Evolutionary conservation across 106 monocot species (phyloP), one percentile per base, ranked within the genome.

Genomic region (Narthecium ossifragum): DNA sequence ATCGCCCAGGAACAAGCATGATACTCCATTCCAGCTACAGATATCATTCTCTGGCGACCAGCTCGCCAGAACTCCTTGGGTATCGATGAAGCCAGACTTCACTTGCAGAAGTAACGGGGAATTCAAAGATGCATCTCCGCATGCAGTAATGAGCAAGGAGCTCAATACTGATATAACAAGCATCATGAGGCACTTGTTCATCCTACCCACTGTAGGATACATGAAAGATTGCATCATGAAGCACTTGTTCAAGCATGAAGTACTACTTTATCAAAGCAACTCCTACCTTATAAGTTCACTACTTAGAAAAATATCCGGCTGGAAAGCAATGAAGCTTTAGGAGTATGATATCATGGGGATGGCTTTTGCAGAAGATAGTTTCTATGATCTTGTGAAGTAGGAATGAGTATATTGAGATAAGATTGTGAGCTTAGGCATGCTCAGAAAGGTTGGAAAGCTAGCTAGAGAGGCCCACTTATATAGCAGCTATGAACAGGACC

Each of bases 1-100:
- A n/a, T n/a, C n/a, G n/a, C n/a, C n/a, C n/a, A n/a, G n/a, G n/a
- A n/a, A n/a, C n/a, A n/a, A 47, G 39, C 93, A 94, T 53, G 69
- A 55, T 29, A 94, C 67, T 60, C 89, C 93, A 29, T 69, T 63
- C 93, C 88, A 89, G 49, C 55, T 62, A 66, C 93, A 94, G 27
- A 65, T 32, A 41, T 75, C 67, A 15, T 55, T 31, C n/a, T 20
- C 49, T n/a, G 58, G 52, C 24, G 63, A 59, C 93, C 89, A 94
- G 66, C 25, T 60, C 1, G 57, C 33, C 40, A 94, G 80, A 46
- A 59, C 77, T 46, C 77, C 80, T 14, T 45, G 21, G 2, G 72
- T 37, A 40, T 83, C 85, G 37, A 54, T 36, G 40, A 94, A 41
- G 18, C 59, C 61, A 5, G 88, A 77, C 40, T 94, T 94, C 7